phyloP scores from a whole-genome alignment of 1,284 basidiomycete species.

The Cryptococcus neoformans region DNA sequence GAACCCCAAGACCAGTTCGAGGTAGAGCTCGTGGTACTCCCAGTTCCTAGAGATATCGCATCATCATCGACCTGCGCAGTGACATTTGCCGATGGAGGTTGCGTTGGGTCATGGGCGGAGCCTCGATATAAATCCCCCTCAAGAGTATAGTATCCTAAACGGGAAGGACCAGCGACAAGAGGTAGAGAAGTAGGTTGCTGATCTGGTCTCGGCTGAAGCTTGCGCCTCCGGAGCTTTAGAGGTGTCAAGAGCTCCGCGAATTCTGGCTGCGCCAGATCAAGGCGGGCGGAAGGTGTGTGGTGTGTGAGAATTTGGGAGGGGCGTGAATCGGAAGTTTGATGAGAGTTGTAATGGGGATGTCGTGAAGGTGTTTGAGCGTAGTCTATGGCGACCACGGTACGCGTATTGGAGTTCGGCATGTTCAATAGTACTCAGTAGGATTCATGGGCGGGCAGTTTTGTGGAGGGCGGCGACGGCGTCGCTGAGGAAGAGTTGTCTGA shows the following conservation, averaged over 20 bases:
- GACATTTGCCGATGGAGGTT: not conserved
- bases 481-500: not conserved
- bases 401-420: not conserved
- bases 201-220: constrained; percentile 4
- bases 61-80: constrained; percentile 23
- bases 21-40: constrained; percentile 20
- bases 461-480: not conserved
- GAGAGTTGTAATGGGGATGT: not conserved
- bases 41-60: constrained; percentile 26
- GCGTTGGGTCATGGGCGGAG: constrained; percentile 31
- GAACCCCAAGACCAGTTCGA: constrained; percentile 39
- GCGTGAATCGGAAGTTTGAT: not conserved
- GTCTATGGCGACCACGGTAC: not conserved
- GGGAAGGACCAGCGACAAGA: constrained; percentile 30
- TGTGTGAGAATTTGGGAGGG: constrained; percentile 8
- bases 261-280: constrained; percentile 24
- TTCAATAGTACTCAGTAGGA: not conserved
- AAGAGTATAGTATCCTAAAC: constrained; percentile 36
- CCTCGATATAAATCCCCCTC: constrained; percentile 46
- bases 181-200: constrained; percentile 14
- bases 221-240: constrained; percentile 26
- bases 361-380: not conserved
- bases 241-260: constrained; percentile 44
- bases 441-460: not conserved
- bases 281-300: not conserved